phyloP scores from a whole-genome alignment of 164 flowering plant species.

The Brasenia schreberi region DNA sequence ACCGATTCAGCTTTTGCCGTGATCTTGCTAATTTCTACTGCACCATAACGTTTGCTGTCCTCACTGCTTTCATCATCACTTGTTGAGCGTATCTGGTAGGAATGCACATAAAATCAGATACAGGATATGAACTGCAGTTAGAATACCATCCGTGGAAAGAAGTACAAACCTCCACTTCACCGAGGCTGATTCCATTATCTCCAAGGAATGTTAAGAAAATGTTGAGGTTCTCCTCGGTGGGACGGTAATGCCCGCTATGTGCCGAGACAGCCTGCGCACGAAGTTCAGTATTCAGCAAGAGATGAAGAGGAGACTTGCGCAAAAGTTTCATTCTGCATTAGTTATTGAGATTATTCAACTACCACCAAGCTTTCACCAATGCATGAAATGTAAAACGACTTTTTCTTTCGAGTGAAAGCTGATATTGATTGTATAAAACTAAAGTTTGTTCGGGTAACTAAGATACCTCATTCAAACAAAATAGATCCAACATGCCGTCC shows the following conservation, averaged over 20 bases:
- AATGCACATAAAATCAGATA: too few relatives aligned
- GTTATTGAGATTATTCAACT: neutral
- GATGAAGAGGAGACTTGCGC: neutral
- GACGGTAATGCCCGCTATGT: slow-evolving; percentile 89
- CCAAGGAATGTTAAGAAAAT: slow-evolving; percentile 40
- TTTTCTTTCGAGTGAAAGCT: too few relatives aligned
- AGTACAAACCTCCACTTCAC: slow-evolving; percentile 44
- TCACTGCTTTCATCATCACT: slow-evolving; percentile 49
- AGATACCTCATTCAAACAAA: too few relatives aligned
- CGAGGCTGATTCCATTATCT: slow-evolving; percentile 55
- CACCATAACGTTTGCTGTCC: slow-evolving; percentile 14
- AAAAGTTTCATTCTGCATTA: neutral
- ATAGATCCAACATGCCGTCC: too few relatives aligned
- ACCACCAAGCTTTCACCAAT: neutral
- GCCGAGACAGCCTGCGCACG: slow-evolving; percentile 63
- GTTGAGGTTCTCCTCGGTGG: slow-evolving; percentile 55
- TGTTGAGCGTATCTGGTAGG: slow-evolving; percentile 33
- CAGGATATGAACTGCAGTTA: too few relatives aligned
- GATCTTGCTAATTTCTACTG: slow-evolving; percentile 2
- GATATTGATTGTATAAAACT: too few relatives aligned
- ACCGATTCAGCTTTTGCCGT: neutral
- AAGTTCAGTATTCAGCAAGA: neutral
- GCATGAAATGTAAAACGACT: too few relatives aligned
- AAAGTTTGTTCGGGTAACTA: too few relatives aligned
- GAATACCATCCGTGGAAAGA: neutral